Base-by-base conservation (phyloP, 305 asterid genomes). In the Fraxinus albicans region DNA sequence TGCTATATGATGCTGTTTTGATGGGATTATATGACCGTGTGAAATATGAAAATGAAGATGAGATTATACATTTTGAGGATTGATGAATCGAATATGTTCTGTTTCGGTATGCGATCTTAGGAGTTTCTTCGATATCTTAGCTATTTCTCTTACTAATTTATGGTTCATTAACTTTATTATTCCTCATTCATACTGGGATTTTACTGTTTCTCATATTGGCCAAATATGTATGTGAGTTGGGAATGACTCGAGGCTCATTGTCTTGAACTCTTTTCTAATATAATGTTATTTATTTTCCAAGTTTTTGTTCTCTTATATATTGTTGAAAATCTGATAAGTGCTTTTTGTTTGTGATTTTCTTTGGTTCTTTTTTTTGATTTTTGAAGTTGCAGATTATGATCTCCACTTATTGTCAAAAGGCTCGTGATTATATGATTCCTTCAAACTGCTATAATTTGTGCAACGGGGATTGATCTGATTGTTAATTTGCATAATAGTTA, bases 241-340 rank as follows among this genome's bases (percentile, higher is more conserved):
- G 80, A 53, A 47, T 27, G 42, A 31, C 31, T 47, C 1, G 29
- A 77, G 33, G 31, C 33, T 53, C 47, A 21, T 50, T 77, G 13
- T 77, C 70, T 47, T 53, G 67, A 77, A 60, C 27, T 77, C 23
- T 17, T 29, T 50, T 77, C n/a, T 53, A 60, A 77, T 53, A 77
- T 35, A 53, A 77, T 31, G 1, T 77, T 69, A 27, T 69, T 29
- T 13, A 23, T 12, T 69, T 69, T 31, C 21, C 75, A 69, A 19
- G 21, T 29, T 9, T 69, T 69, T 67, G 2, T 25, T 8, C 17
- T 3, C 74, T 29, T 12, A 67, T 27, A 10, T 13, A 67, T 10
- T 21, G n/a, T 67, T 67, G 36, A 10, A 29, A 25, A 67, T 67
- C 21, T 67, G 1, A 27, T 25, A 2, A 29, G 19, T 29, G 13